Conservation (phyloP, 441 rosid genomes). For the Syzygium syzygioides region DNA sequence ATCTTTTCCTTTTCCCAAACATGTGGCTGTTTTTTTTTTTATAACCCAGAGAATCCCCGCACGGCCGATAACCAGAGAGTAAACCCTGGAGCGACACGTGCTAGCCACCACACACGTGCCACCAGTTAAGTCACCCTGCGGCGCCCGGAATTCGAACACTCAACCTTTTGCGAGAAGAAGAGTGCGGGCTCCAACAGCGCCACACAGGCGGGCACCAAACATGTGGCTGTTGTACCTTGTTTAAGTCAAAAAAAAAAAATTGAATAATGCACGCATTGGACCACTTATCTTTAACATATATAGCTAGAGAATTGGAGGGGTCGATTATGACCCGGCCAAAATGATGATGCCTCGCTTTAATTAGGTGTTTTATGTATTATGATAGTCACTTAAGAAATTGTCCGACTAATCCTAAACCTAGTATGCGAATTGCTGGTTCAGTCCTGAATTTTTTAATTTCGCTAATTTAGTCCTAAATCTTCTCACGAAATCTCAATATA, state of each 20-base stretch:
- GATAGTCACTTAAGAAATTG: neutral
- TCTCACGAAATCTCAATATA: fast-evolving
- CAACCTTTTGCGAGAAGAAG: no score
- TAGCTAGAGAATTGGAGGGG: neutral
- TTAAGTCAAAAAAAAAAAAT: neutral
- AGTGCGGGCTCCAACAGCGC: no score
- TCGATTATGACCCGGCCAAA: neutral
- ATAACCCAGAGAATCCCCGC: no score
- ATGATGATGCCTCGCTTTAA: neutral
- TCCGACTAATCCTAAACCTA: fast-evolving
- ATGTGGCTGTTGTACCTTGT: neutral
- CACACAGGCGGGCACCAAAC: no score
- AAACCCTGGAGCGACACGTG: no score
- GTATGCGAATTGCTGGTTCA: fast-evolving
- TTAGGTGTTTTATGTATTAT: neutral
- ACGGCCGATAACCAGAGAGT: no score
- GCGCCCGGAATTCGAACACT: no score
- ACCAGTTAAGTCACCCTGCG: no score
- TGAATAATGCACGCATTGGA: neutral
- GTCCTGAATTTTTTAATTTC: fast-evolving
- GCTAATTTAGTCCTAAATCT: fast-evolving
- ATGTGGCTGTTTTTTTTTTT: no score
- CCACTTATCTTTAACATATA: neutral
- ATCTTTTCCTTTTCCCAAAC: neutral
- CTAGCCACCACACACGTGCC: no score